Percentiles rank a stretch among this genome's conserved stretches.
Conservation (phyloP, 495 filamentous ascomycete species). For the Thozetella sp. region DNA sequence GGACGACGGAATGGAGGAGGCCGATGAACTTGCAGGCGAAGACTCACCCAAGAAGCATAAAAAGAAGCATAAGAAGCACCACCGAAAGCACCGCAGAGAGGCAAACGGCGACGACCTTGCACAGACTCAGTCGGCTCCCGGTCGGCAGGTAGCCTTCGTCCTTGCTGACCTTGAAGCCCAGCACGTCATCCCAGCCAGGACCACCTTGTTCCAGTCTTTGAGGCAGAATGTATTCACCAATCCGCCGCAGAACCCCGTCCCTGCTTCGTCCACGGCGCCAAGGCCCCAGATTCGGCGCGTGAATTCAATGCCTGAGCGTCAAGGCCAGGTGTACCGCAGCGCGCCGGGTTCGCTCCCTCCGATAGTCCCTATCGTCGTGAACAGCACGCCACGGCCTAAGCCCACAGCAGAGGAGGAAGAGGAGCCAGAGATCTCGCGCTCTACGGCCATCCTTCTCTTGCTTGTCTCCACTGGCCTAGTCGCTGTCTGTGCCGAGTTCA, state of each 20-base stretch:
- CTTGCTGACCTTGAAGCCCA: slow-evolving; percentile 19
- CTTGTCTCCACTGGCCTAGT: slow-evolving; percentile 77
- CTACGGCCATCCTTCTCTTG: slow-evolving; percentile 69
- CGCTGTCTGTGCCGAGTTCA: slow-evolving; percentile 81
- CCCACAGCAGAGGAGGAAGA: slow-evolving; percentile 32
- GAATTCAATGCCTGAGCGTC: slow-evolving; percentile 26
- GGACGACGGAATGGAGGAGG: background rate
- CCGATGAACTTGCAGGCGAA: background rate
- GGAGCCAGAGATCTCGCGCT: slow-evolving; percentile 60
- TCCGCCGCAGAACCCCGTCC: slow-evolving; percentile 6
- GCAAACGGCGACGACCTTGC: background rate
- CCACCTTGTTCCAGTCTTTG: slow-evolving; percentile 53
- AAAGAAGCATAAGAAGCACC: slow-evolving; percentile 4
- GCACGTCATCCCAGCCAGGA: slow-evolving; percentile 16
- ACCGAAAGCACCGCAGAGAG: background rate
- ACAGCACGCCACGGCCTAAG: slow-evolving; percentile 8
- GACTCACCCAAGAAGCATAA: slow-evolving; percentile 7
- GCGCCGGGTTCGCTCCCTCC: slow-evolving; percentile 23
- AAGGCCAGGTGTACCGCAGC: slow-evolving; percentile 29
- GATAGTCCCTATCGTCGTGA: slow-evolving; percentile 13
- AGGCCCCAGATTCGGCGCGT: slow-evolving; percentile 31
- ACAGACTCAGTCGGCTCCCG: slow-evolving; percentile 6
- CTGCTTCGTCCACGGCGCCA: slow-evolving; percentile 4
- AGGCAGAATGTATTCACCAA: slow-evolving; percentile 64
- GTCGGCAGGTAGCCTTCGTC: slow-evolving; percentile 34